Evolutionary conservation across 441 rosid species (phyloP).

Genomic region (Erodium texanum): DNA sequence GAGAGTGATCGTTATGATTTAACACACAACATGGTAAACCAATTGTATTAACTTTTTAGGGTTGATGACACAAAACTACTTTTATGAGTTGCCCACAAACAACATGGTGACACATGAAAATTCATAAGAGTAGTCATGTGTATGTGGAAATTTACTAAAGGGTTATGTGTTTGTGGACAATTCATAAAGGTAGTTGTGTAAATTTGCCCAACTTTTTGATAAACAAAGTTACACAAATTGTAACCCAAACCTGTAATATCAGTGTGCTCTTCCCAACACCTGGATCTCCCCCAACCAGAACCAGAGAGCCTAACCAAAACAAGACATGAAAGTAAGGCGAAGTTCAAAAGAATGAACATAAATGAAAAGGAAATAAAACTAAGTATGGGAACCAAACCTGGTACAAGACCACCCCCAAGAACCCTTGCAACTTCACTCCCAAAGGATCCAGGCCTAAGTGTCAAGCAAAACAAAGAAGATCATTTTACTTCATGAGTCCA

Average conservation of each 20-base stretch:
- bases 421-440: slow-evolving; percentile 82
- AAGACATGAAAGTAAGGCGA: not conserved
- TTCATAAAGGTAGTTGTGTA: no score
- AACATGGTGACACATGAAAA: no score
- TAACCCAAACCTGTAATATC: slow-evolving; percentile 53
- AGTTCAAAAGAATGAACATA: not conserved
- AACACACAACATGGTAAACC: not conserved
- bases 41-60: no score
- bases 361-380: not conserved
- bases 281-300: slow-evolving; percentile 90
- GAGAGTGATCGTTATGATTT: not conserved
- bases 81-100: no score
- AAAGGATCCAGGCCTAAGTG: slow-evolving; percentile 54
- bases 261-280: slow-evolving; percentile 97
- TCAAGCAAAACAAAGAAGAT: slow-evolving; percentile 18
- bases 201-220: no score
- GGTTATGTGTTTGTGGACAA: no score
- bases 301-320: slow-evolving; percentile 52
- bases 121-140: no score
- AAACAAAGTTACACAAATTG: not conserved
- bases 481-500: not conserved
- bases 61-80: no score
- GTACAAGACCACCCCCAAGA: slow-evolving; percentile 94
- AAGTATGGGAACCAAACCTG: slow-evolving; percentile 42
- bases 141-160: no score